These are phyloP conservation scores for Talaromyces proteolyticus DNA, from an alignment of 495 filamentous ascomycete species.

Conservation along the genomic window DNA sequence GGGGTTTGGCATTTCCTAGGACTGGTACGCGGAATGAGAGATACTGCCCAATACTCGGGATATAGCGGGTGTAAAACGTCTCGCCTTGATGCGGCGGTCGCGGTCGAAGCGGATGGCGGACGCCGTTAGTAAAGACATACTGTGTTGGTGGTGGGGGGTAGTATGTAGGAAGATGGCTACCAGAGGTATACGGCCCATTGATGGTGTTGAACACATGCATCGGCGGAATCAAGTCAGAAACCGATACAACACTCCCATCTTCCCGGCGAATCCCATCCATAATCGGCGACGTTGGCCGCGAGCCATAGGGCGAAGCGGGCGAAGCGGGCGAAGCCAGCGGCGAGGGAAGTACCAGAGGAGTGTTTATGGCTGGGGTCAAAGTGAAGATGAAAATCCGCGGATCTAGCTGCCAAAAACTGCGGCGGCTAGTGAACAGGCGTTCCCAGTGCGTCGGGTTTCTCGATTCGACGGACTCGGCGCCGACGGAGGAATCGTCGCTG, in stretches of 20 bases:
- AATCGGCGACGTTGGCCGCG: constrained; percentile 56
- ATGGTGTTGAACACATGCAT: constrained; percentile 16
- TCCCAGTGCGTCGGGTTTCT: constrained; percentile 59
- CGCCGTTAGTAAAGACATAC: constrained; percentile 70
- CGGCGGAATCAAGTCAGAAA: constrained; percentile 15
- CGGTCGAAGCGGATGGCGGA: constrained; percentile 82
- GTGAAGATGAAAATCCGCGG: constrained; percentile 84
- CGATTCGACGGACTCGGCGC: constrained; percentile 52
- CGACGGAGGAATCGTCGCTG: constrained; percentile 69
- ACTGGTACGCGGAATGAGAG: constrained; percentile 79
- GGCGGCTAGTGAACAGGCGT: constrained; percentile 74
- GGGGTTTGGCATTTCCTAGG: constrained; percentile 21
- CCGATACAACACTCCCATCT: constrained; percentile 11
- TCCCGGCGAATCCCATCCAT: constrained; percentile 28
- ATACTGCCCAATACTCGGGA: constrained; percentile 77
- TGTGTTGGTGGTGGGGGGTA: constrained; percentile 79
- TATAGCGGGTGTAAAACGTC: constrained; percentile 81
- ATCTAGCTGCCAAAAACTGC: constrained; percentile 89
- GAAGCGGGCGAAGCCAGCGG: constrained; percentile 54
- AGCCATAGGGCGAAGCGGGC: constrained; percentile 47
- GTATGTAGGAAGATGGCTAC: constrained; percentile 82
- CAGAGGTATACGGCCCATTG: constrained; percentile 63
- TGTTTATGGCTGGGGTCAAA: constrained; percentile 51
- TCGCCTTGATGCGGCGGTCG: constrained; percentile 86
- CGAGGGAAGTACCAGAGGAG: constrained; percentile 17